Conservation (phyloP, 1,139 yeast genomes). For the Geotrichum aggregatum region DNA sequence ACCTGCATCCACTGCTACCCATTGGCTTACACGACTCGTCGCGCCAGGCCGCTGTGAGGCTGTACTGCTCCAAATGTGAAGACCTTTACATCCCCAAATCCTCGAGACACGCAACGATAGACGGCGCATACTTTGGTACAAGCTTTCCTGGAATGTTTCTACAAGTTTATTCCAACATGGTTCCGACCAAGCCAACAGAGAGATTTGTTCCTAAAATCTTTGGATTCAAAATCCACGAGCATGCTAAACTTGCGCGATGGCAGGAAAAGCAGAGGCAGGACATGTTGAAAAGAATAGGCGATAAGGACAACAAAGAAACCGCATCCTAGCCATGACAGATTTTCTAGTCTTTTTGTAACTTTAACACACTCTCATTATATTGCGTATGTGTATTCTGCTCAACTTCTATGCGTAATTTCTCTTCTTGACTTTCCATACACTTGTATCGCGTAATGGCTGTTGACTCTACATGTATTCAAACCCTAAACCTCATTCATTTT, state of each 20-base stretch:
- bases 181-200: conserved; percentile 61
- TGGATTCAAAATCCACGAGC: conserved; percentile 89
- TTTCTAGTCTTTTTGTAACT: no score
- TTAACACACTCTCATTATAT: no score
- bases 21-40: conserved; percentile 90
- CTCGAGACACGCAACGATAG: conserved; percentile 77
- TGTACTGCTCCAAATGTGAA: conserved; percentile 94
- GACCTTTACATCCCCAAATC: conserved; percentile 91
- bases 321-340: background rate
- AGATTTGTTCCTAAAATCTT: conserved; percentile 85
- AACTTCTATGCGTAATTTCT: no score
- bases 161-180: conserved; percentile 82
- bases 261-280: conserved; percentile 74
- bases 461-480: no score
- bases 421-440: no score
- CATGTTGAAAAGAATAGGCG: conserved; percentile 41
- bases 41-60: conserved; percentile 74
- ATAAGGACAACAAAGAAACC: background rate
- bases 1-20: conserved; percentile 81
- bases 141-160: conserved; percentile 96
- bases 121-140: conserved; percentile 96
- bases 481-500: background rate
- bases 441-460: no score
- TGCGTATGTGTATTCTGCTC: no score
- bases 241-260: conserved; percentile 89